Base-by-base conservation (phyloP, 805 yeast genomes). In the Komagataella populi region DNA sequence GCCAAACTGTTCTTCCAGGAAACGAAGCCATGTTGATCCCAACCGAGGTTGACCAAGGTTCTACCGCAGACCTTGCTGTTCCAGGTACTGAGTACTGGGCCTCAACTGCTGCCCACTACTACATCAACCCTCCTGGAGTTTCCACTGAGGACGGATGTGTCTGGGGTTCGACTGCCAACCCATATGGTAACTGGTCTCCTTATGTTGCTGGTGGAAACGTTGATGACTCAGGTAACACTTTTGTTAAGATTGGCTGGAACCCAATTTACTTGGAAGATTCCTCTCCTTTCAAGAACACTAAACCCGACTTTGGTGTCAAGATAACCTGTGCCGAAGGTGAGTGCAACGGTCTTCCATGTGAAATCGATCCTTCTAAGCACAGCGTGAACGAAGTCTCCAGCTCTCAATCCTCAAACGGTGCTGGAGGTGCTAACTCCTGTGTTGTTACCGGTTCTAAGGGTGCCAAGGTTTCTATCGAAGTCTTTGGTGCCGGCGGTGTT, bases 11-110 rank as follows among this genome's bases (percentile, higher is more conserved):
- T 6, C 73, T 89, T 52, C 96, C 96, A 22, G 96, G 96, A 57
- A 86, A 87, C 66, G 96, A 88, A 70, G 95, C 88, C 58, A 88
- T 88, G 96, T 72, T 87, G 63, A 87, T 89, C 57, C 96, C 96
- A 54, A 87, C 95, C 20, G 63, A 73, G 51, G 80, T 83, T 52
- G 73, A 69, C n/a, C 67, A 72, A 12, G 75, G 78, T 7, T 59
- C 68, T 6, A 54, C 71, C n/a, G 66, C 70, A 51, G 70, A 74
- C 2, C 68, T 88, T 53, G 95, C 96, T 20, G 96, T 88, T 50
- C 96, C 96, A 16, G 88, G 85, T 20, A 70, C 89, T 2, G 80
- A 80, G 52, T 88, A 88, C 71, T 87, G 87, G 85, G 93, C 93
- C 12, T 67, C 77, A 10, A 87, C 96, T 45, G 87, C 96, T 45